phyloP scores from a whole-genome alignment of 2,329 filamentous ascomycete genomes.

The Simplicillium aogashimaense region DNA sequence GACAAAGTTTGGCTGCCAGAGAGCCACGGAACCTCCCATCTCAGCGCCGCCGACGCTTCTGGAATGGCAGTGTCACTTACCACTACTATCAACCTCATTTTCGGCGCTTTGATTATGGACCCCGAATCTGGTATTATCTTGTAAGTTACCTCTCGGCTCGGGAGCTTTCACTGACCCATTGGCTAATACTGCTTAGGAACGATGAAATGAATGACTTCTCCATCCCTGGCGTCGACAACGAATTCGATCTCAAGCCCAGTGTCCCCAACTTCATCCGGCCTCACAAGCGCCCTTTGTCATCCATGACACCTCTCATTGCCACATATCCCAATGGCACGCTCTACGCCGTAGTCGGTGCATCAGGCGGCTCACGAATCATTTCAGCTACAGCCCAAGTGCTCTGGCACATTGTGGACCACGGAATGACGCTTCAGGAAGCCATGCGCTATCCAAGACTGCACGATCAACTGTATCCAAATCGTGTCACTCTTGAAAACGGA shows the following conservation, averaged over 20 bases:
- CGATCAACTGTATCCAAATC: conserved; percentile 71
- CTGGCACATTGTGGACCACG: conserved; percentile 61
- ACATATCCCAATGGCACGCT: conserved; percentile 53
- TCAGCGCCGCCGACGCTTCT: conserved; percentile 59
- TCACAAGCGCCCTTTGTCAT: conserved; percentile 73
- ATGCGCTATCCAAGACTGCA: conserved; percentile 62
- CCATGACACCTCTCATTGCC: conserved; percentile 70
- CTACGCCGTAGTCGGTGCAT: conserved; percentile 62
- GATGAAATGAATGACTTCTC: conserved; percentile 74
- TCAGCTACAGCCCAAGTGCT: conserved; percentile 67
- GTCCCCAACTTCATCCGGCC: conserved; percentile 73
- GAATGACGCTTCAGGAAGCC: conserved; percentile 48
- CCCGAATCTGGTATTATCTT: conserved; percentile 77
- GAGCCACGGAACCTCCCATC: conserved; percentile 64
- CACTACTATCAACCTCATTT: conserved; percentile 80
- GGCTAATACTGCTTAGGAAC: conserved; percentile 27
- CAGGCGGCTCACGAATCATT: conserved; percentile 76
- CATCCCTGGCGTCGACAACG: conserved; percentile 66
- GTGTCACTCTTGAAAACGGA: conserved; percentile 54
- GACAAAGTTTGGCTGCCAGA: conserved; percentile 53
- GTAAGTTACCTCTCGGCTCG: conserved; percentile 25
- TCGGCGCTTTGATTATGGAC: conserved; percentile 70
- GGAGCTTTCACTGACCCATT: conserved; percentile 12
- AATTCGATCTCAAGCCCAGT: conserved; percentile 76
- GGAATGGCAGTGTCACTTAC: conserved; percentile 75